A percentile compares a stretch with the other conserved stretches of the same genome.
Evolutionary conservation across 768 basidiomycete genomes (phyloP).

Genomic region (Pulveroboletus ravenelii): DNA sequence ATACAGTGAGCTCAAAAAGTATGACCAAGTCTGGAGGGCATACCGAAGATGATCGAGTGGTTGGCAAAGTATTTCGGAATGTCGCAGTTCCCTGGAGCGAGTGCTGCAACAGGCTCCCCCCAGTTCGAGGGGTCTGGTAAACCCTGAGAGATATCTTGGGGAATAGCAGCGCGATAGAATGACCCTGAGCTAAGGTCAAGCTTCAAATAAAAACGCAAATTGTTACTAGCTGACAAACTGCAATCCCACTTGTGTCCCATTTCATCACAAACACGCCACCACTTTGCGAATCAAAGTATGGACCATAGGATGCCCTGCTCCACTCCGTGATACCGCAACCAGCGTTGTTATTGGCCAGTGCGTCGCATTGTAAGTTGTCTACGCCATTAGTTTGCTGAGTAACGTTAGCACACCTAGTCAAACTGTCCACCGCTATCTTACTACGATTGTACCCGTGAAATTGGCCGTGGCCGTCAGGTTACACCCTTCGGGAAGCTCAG

Average conservation of each 20-base stretch:
- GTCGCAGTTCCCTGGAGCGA: conserved; percentile 53
- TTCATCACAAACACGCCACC: conserved; percentile 89
- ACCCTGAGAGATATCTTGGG: conserved; percentile 57
- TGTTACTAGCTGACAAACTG: conserved; percentile 52
- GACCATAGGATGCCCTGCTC: conserved; percentile 81
- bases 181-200: conserved; percentile 49
- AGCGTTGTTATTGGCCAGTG: conserved; percentile 48
- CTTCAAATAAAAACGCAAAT: neutral
- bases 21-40: conserved; percentile 22
- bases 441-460: conserved; percentile 62
- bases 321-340: conserved; percentile 78
- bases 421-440: conserved; percentile 28
- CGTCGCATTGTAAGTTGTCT: conserved; percentile 54
- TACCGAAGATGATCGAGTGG: conserved; percentile 74
- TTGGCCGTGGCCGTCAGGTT: conserved; percentile 47
- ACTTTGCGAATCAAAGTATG: conserved; percentile 70
- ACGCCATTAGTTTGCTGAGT: conserved; percentile 43
- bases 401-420: neutral
- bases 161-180: conserved; percentile 76
- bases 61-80: conserved; percentile 56
- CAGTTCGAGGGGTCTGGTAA: conserved; percentile 62
- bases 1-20: conserved; percentile 12
- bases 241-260: conserved; percentile 76
- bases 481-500: conserved; percentile 43
- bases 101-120: conserved; percentile 61